Percentiles rank a stretch among this genome's conserved stretches.
Evolutionary conservation across 306 rosid genomes (phyloP).

Genomic region (Vigna radiata): DNA sequence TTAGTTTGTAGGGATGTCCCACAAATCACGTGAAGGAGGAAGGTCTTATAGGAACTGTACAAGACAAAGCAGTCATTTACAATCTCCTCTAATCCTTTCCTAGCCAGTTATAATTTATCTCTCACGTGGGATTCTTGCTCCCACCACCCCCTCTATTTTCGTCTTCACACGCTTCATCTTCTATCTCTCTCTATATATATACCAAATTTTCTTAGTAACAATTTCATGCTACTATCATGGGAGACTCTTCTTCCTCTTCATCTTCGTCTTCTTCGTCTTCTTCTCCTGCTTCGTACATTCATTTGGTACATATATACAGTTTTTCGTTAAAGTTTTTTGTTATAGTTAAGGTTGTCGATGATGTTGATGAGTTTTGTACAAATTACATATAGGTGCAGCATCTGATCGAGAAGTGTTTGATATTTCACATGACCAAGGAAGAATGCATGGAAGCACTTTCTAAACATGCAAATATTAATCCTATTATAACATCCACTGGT

Average conservation of each 20-base stretch:
- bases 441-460: conserved; percentile 96
- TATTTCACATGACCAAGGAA: conserved; percentile 80
- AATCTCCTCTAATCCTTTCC: conserved; percentile 82
- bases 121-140: conserved; percentile 88
- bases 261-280: conserved; percentile 54
- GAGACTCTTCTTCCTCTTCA: conserved; percentile 50
- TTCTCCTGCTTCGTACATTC: conserved; percentile 86
- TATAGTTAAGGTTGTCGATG: neutral
- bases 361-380: neutral
- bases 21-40: conserved; percentile 84
- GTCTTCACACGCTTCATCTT: neutral
- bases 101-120: conserved; percentile 83
- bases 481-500: conserved; percentile 94
- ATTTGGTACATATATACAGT: conserved; percentile 57
- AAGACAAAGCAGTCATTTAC: conserved; percentile 77
- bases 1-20: conserved; percentile 50
- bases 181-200: neutral
- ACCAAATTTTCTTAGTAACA: neutral
- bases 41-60: conserved; percentile 10
- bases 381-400: conserved; percentile 70
- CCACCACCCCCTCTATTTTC: conserved; percentile 45
- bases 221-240: conserved; percentile 51
- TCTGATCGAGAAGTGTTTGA: conserved; percentile 93
- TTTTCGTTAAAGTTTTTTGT: neutral
- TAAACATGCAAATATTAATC: conserved; percentile 81